Base-by-base conservation (phyloP, 1,284 basidiomycete genomes). In the Puccinia hordei region DNA sequence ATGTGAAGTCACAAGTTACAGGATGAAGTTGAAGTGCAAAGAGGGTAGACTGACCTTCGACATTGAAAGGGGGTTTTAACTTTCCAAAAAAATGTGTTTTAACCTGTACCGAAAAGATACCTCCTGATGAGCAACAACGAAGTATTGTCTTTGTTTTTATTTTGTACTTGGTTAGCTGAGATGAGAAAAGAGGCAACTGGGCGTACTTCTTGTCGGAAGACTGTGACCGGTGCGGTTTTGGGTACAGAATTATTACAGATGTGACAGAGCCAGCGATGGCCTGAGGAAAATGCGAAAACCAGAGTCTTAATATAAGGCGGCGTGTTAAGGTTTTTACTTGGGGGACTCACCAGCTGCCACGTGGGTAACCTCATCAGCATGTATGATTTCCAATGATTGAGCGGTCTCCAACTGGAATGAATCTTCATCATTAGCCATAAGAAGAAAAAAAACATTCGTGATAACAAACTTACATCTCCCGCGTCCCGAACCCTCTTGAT, bases 61-160 rank as follows among this genome's bases (percentile, higher is more conserved):
- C 82, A 69, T 86, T 86, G 78, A 86, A 86, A 0, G 85, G 85
- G 1, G 84, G 84, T 71, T 85, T 85, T 78, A 86, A 83, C 41
- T 82, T 82, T 24, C 85, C 85, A 27, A 83, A 82, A 73, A 86
- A 86, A 81, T 86, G 83, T 30, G 65, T 65, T 75, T 83, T 82
- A 8, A 80, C 77, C 77, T 80, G 5, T 0, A 33, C 17, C 35
- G 2, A 30, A 55, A 35, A 17, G 41, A 46, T 12, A 44, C 24
- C n/a, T 4, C 8, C 15, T 35, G 4, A 30, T 46, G 22, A 46
- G 27, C 30, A 33, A 44, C 15, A 41, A 17, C 19, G 61, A 22
- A 4, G 5, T n/a, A 55, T 63, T 19, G 6, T 44, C 13, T 41
- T 19, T 1, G 19, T 22, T 46, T 49, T 69, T 49, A 27, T 53